Base-by-base conservation (phyloP, 768 basidiomycete genomes). In the Calvatia gigantea region DNA sequence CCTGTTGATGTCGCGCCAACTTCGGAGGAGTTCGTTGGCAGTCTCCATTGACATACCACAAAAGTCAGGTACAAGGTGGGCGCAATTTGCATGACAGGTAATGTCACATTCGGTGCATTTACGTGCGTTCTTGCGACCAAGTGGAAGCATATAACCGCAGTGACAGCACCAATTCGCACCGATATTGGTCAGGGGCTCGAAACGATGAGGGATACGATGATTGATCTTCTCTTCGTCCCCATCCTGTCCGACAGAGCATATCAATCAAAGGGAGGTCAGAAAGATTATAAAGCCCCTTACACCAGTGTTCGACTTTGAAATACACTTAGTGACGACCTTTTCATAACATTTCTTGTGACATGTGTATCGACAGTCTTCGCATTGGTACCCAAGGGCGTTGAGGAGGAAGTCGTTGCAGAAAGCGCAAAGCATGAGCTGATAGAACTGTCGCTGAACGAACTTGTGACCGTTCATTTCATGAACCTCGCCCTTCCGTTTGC, bases 41-140 rank as follows among this genome's bases (percentile, higher is more conserved):
- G 92, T 96, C 72, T 98, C 96, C 96, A 98, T 98, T 33, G 94
- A 94, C 95, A 99, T 98, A 39, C 97, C 97, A 65, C 97, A 99
- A 72, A 99, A 98, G 72, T 99, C 96, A 56, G 97, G 97, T 37
- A 99, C 97, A 55, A 98, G 83, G 70, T 99, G 97, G 1, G 94
- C 91, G 73, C 97, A 99, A 60, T 94, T 91, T 17, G 93, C 94
- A 71, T 99, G 97, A 64, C 94, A 98, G 43, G 96, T 98, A 62
- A 98, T 86, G 65, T 89, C 85, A 73, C 97, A 99, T 70, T 98
- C 96, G 0, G 91, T 86, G 69, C 97, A 99, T 71, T 89, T 90
- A 54, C 94, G 86, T 19, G 96, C 89, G 69, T 98, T 96, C 78
- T 98, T 98, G 61, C 95, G 86, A 49, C 96, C 96, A 45, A 98